Evolutionary conservation across 2,329 filamentous ascomycete genomes (phyloP), one percentile per base, ranked within the genome.

Genomic region (Trichoderma koningii): DNA sequence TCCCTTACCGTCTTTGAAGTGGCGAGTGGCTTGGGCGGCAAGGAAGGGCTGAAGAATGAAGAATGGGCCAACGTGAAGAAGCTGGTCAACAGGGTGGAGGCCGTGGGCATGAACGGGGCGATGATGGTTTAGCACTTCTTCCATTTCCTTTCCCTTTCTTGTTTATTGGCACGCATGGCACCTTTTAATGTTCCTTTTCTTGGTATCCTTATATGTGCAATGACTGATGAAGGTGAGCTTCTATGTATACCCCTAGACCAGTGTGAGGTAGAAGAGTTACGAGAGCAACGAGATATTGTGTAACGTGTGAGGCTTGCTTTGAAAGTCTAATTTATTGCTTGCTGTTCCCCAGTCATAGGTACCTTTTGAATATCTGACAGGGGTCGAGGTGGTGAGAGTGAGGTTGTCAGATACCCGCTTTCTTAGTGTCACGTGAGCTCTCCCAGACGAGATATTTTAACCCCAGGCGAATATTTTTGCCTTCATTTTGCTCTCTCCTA

Each of bases 21-120:
- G 64, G 89, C 92, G 26, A 81, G 84, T 71, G 87, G 93, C 69
- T 76, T 96, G 12, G 93, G 93, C 28, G 93, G 93, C n/a, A 88
- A 90, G 70, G 95, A 98, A 72, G 85, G 87, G 41, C 84, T 92
- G 45, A 89, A 90, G 75, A 87, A 87, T 60, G 95, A 99, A 72
- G 94, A 98, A 76, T 99, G 95, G 94, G 86, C 89, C 6, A 91
- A 86, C 42, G 91, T 99, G 70, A 98, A 97, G 87, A 93, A 92
- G 77, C 81, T 97, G 73, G 86, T 97, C 26, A 88, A 86, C 48
- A 86, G 89, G 71, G 78, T 94, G 66, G 93, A 96, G 77, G 82
- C 82, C 17, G 80, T 80, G n/a, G 81, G 82, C 1, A 75, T 81
- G 47, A 83, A 82, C 56, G 81, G 81, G n/a, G 78, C 77, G 19